phyloP scores from a whole-genome alignment of 306 rosid genomes.

The Quillaja saponaria region DNA sequence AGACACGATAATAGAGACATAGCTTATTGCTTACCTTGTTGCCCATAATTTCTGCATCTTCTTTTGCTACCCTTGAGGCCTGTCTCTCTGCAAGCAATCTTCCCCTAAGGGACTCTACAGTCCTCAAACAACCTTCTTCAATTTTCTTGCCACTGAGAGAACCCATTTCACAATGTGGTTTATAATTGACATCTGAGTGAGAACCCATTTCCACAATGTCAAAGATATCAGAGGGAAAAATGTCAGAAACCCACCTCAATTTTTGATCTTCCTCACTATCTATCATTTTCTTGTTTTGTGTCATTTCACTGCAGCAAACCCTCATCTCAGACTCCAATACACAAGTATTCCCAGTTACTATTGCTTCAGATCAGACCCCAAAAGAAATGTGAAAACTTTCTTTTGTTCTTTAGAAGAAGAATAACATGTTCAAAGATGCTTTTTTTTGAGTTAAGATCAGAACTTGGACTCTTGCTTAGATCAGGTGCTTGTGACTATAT shows the following conservation, averaged over 20 bases:
- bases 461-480: conserved; percentile 38
- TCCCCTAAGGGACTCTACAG: conserved; percentile 78
- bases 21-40: conserved; percentile 45
- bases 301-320: conserved; percentile 28
- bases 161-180: conserved; percentile 29
- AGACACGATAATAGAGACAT: neutral
- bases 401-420: conserved; percentile 17
- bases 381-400: conserved; percentile 8
- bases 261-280: conserved; percentile 39
- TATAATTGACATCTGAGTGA: neutral
- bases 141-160: conserved; percentile 46
- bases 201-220: conserved; percentile 10
- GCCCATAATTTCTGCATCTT: conserved; percentile 54
- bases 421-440: conserved; percentile 38
- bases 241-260: conserved; percentile 47
- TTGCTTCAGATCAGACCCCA: conserved; percentile 20
- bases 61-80: conserved; percentile 75
- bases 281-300: conserved; percentile 30
- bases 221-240: conserved; percentile 2
- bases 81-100: conserved; percentile 88
- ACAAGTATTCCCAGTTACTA: neutral
- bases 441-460: conserved; percentile 18
- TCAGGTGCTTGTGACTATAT: neutral
- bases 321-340: too few species aligned
- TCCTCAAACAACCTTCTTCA: conserved; percentile 59